Evolutionary conservation across 1,284 basidiomycete genomes (phyloP).

Genomic region (Termitomyces sp.): DNA sequence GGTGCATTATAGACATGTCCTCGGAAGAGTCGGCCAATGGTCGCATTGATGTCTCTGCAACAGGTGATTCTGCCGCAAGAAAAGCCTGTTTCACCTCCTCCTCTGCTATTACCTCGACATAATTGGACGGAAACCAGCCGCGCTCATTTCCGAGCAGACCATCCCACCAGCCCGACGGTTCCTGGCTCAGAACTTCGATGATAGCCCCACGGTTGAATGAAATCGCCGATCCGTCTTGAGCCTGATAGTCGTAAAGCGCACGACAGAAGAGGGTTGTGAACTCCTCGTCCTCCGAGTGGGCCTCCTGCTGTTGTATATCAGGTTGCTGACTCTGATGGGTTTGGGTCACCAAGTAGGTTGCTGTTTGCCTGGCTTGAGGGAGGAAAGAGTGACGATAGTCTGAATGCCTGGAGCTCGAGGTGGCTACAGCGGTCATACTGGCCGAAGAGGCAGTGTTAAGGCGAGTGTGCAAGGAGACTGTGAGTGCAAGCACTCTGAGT

Average conservation of each 20-base stretch:
- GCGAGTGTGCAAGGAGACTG: not conserved
- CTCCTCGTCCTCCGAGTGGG: constrained; percentile 49
- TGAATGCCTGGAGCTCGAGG: constrained; percentile 17
- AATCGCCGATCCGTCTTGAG: constrained; percentile 81
- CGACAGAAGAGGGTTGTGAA: constrained; percentile 80
- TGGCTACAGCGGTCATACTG: constrained; percentile 19
- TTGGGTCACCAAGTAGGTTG: not conserved
- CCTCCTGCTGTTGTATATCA: constrained; percentile 18
- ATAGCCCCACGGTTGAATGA: constrained; percentile 85
- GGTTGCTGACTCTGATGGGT: not conserved
- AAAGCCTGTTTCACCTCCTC: constrained; percentile 71
- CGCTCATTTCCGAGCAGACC: constrained; percentile 84
- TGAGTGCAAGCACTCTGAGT: not conserved
- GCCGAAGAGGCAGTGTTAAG: not conserved
- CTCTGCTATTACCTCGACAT: constrained; percentile 76
- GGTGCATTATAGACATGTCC: constrained; percentile 43
- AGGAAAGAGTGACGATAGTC: constrained; percentile 15
- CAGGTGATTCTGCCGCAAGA: constrained; percentile 41
- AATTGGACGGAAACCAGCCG: constrained; percentile 98
- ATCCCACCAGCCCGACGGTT: constrained; percentile 99
- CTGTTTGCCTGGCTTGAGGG: constrained; percentile 13
- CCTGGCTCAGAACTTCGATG: constrained; percentile 89
- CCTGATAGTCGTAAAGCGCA: constrained; percentile 89
- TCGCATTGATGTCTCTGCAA: constrained; percentile 24
- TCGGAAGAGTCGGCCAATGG: constrained; percentile 28